phyloP scores from a whole-genome alignment of 192 early-diverging fungal species.

The Funneliformis mosseae region DNA sequence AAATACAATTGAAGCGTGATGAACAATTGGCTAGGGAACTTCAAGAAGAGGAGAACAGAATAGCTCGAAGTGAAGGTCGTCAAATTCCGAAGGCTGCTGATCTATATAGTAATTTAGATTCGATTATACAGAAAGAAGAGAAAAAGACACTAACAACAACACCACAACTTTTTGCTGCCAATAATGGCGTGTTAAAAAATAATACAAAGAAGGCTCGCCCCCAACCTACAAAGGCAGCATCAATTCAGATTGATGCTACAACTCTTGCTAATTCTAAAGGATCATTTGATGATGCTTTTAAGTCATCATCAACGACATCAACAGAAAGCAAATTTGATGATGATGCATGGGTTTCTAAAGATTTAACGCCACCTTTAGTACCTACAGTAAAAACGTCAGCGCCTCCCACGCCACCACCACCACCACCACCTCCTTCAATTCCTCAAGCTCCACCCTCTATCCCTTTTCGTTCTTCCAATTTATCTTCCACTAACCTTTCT shows the following conservation, averaged over 20 bases:
- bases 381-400: neutral
- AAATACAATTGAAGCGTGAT: constrained; percentile 74
- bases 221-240: constrained; percentile 50
- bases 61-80: constrained; percentile 34
- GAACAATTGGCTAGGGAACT: constrained; percentile 81
- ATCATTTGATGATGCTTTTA: constrained; percentile 42
- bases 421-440: neutral
- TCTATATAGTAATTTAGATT: constrained; percentile 18
- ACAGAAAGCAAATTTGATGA: constrained; percentile 51
- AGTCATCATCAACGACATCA: constrained; percentile 35
- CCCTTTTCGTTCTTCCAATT: neutral
- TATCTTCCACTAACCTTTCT: neutral
- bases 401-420: constrained; percentile 12
- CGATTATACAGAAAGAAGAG: constrained; percentile 29
- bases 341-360: constrained; percentile 51
- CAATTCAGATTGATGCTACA: constrained; percentile 53
- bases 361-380: neutral
- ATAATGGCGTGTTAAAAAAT: constrained; percentile 34
- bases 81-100: constrained; percentile 17
- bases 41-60: constrained; percentile 70
- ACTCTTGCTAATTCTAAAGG: constrained; percentile 36
- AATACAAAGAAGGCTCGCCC: constrained; percentile 47
- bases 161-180: constrained; percentile 22
- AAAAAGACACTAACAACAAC: constrained; percentile 7
- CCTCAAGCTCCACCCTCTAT: neutral